Evolutionary conservation across 306 rosid genomes (phyloP), one percentile per base, ranked within the genome.

Genomic region (Fragaria vesca): DNA sequence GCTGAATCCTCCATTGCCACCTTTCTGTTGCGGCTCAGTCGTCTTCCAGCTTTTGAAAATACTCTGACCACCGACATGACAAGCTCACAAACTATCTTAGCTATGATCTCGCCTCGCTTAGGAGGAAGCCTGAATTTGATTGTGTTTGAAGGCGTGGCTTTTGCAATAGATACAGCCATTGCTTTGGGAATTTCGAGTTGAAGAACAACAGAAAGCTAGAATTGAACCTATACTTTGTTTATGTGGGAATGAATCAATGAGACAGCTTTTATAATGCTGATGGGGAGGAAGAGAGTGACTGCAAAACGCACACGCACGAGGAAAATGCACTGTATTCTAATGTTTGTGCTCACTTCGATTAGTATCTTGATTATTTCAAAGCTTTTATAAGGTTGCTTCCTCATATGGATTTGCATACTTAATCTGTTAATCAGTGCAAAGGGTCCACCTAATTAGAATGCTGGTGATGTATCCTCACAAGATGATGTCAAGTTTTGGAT

Each of bases 21-120:
- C 70, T 75, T 83, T 11, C 48, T 46, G 9, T 6, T 24, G 74
- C 66, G 6, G 32, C 76, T 75, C 76, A 84, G 20, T 72, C 82
- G 54, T 82, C 77, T 83, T 65, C 84, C 85, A 51, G 82, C 79
- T 36, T 72, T 81, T 32, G 79, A 70, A 57, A 73, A 61, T 61
- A 70, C 10, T 66, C 40, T 36, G 10, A 57, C 66, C 51, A 86
- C 81, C 81, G 57, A 45, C 43, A 47, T 81, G 47, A 71, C 71
- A 62, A 90, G 20, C 43, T 72, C 18, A 43, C 34, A 78, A 68
- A 79, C 38, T 81, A 91, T 90, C 65, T 77, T 74, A n/a, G 67
- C 86, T 81, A 86, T 91, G 84, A 91, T 84, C 77, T 81, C 83
- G 6, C 97, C 97, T 80, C 94, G 83, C 81, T 78, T 85, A 52